Evolutionary conservation across 768 basidiomycete species (phyloP), one percentile per base, ranked within the genome.

Genomic region (Postia placenta): DNA sequence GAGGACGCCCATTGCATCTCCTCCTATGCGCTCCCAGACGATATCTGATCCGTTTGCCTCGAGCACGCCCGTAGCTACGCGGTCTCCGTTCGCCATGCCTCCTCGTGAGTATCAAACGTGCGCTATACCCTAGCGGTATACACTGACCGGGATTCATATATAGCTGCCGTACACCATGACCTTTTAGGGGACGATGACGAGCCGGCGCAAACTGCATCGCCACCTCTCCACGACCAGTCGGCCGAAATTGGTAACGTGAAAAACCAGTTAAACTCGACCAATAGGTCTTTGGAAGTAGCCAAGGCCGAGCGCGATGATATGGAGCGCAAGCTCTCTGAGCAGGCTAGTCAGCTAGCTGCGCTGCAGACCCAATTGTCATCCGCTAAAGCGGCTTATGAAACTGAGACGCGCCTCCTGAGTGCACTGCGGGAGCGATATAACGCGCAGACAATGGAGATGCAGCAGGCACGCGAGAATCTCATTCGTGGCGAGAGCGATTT

Each of bases 401-500:
- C 83, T 0, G 95, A 99, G 70, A 83, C 78, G 5, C 80, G 75
- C 41, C 66, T 87, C 15, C 69, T 94, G 11, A 63, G 75, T 15
- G 75, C 78, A 23, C 73, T 95, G 25, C 81, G 80, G 48, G 84
- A 88, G 25, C 80, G 91, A 11, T 78, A 77, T 42, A 66, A 74
- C 0, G 69, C 73, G 6, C 94, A 96, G 69, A 73, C 72, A 2
- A 70, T 76, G 15, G 83, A 87, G 17, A 85, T 96, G 24, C 76
- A 83, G 58, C 85, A 81, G 62, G 65, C 80, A 3, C 75, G 79
- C 44, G 79, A 84, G 45, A 87, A 95, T 50, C 70, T 97, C 30
- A 98, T 99, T 56, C 74, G 76, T 36, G 85, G 88, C 3, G 94
- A 98, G 69, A 92, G 91, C 61, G 92, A 97, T 55, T 74, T 99